phyloP scores from a whole-genome alignment of 352 stramenopile genomes.

The Globisporangium orthogonon region DNA sequence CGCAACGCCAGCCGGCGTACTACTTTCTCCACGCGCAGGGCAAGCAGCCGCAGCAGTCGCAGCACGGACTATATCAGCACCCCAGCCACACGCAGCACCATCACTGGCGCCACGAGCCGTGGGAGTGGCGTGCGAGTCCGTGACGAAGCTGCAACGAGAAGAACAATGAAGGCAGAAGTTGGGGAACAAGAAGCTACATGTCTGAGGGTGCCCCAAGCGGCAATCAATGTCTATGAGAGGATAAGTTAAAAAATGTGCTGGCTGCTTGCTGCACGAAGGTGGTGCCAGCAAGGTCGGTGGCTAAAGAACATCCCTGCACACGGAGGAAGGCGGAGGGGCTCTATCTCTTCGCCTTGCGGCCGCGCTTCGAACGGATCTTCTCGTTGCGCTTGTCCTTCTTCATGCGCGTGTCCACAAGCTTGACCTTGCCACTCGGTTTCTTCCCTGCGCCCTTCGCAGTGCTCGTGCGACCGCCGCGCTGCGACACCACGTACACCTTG shows the following conservation, averaged over 20 bases:
- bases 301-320: too few relatives aligned
- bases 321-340: background rate
- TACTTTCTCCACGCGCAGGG: slow-evolving; percentile 55
- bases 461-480: slow-evolving; percentile 41
- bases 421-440: slow-evolving; percentile 88
- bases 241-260: slow-evolving; percentile 3
- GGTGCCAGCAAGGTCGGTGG: background rate
- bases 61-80: background rate
- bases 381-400: slow-evolving; percentile 94
- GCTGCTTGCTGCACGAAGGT: background rate
- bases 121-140: slow-evolving; percentile 29
- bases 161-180: background rate
- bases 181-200: background rate
- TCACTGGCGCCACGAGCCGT: slow-evolving; percentile 26
- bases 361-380: slow-evolving; percentile 75
- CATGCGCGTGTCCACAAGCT: slow-evolving; percentile 97
- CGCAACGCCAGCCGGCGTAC: slow-evolving; percentile 11
- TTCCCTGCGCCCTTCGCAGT: slow-evolving; percentile 60
- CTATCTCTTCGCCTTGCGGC: slow-evolving; percentile 87
- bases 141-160: background rate
- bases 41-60: slow-evolving; percentile 1
- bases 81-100: background rate
- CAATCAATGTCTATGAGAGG: slow-evolving; percentile 1
- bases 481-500: slow-evolving; percentile 97
- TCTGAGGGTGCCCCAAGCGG: background rate